phyloP scores from a whole-genome alignment of 2,329 filamentous ascomycete species.

The Neofusicoccum parvum region DNA sequence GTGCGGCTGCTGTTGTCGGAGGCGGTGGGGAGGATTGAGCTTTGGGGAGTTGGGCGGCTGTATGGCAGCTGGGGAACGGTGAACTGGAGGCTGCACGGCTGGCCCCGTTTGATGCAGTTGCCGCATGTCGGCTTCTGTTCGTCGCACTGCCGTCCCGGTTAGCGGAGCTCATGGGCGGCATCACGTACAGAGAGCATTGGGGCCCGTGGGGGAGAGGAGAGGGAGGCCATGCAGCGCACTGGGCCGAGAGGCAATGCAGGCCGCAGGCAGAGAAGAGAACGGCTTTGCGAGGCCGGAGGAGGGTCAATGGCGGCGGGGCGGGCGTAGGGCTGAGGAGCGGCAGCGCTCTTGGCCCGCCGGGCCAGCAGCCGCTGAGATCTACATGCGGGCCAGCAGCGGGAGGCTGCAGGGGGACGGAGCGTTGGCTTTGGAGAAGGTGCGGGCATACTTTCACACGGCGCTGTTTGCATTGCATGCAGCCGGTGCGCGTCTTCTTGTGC shows the following conservation, averaged over 20 bases:
- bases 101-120: slow-evolving; percentile 34
- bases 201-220: too few species aligned
- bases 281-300: neutral
- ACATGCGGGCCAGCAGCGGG: neutral
- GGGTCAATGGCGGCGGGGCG: neutral
- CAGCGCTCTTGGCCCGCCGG: neutral
- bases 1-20: slow-evolving; percentile 4
- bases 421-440: neutral
- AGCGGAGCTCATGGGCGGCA: neutral
- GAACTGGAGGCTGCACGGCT: slow-evolving; percentile 31
- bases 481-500: slow-evolving; percentile 22
- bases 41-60: neutral
- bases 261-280: too few species aligned
- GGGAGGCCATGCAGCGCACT: too few species aligned
- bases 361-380: neutral
- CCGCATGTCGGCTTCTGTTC: slow-evolving; percentile 34
- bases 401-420: neutral
- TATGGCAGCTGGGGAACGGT: slow-evolving; percentile 23
- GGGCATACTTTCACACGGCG: slow-evolving; percentile 18
- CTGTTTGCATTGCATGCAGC: slow-evolving; percentile 21
- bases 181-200: too few species aligned
- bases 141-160: slow-evolving; percentile 28
- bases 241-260: too few species aligned
- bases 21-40: neutral
- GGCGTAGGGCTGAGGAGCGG: neutral